Evolutionary conservation across 148 eudicot species (phyloP), one percentile per base, ranked within the genome.

Genomic region (Arbutus unedo): DNA sequence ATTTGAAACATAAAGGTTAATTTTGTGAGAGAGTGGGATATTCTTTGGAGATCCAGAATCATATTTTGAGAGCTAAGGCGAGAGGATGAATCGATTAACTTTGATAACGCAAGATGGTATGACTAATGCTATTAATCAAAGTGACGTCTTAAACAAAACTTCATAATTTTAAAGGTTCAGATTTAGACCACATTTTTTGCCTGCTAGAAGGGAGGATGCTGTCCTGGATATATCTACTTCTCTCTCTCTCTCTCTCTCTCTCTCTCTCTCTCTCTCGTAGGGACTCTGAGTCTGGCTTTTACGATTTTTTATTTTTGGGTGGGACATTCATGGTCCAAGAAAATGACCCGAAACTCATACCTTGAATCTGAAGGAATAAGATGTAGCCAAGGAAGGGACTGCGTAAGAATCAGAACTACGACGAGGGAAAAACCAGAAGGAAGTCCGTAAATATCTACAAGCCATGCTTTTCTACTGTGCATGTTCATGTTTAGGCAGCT

Each of bases 281-380:
- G 71, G 71, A 21, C 43, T 25, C 38, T 25, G 43, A 66, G 47
- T 13, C 38, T 41, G 45, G 74, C 2, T 4, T 51, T 51, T 51
- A 2, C 11, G 1, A 4, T 51, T 18, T 59, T 59, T 4, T n/a
- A n/a, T 6, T 73, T 43, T 7, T 18, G 16, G 31, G 6, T 9
- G 54, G 31, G 53, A 4, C 47, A 11, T 50, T 4, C 51, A 3
- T 76, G 16, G 45, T 51, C 59, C 78, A 51, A 25, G 60, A 51
- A 23, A 76, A 14, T 25, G 45, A 51, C 78, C 25, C 38, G 7
- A 25, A 31, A 13, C n/a, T 51, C 19, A 21, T 25, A 5, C 9
- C 78, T 76, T 76, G n/a, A 23, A 51, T 25, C 38, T 76, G 44
- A 76, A 23, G 78, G n/a, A 76, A 76, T 76, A 14, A n/a, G 19